Conservation (phyloP, 2,329 filamentous ascomycete species). For the Fusarium concolor region DNA sequence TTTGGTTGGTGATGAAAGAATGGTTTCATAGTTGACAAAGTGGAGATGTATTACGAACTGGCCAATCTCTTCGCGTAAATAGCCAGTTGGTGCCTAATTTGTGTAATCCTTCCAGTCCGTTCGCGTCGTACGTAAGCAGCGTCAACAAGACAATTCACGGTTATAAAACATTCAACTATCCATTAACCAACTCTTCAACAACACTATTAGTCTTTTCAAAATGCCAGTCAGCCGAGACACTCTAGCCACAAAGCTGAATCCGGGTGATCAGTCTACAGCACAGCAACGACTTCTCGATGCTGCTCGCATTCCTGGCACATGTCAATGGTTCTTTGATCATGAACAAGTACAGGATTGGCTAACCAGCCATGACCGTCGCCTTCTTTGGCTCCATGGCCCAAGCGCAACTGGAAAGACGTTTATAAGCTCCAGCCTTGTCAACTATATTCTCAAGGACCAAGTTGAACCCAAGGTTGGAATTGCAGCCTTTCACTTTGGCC, state of each 20-base stretch:
- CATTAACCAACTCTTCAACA: no score
- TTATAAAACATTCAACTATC: not conserved
- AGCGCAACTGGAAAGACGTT: slow-evolving; percentile 17
- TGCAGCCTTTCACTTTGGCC: not conserved
- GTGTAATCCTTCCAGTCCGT: no score
- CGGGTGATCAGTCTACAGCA: not conserved
- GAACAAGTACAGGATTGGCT: not conserved
- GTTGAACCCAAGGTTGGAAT: not conserved
- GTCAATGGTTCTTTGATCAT: slow-evolving; percentile 2
- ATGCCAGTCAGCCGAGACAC: accelerated
- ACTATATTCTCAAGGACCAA: not conserved
- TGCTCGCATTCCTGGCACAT: not conserved
- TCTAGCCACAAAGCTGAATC: not conserved
- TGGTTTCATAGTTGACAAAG: not conserved
- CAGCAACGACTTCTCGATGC: not conserved
- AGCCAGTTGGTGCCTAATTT: not conserved
- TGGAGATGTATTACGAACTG: no score
- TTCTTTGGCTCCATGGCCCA: slow-evolving; percentile 18
- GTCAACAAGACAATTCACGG: not conserved
- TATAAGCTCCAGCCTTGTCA: not conserved
- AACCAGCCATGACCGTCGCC: accelerated
- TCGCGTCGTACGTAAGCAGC: not conserved
- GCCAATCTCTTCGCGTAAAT: no score
- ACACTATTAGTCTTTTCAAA: not conserved
- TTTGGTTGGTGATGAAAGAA: no score